A percentile compares a stretch with the other conserved stretches of the same genome.
These are phyloP conservation scores for Helotiales sp. DNA, from an alignment of 2,329 filamentous ascomycete species.

Conservation along the genomic window DNA sequence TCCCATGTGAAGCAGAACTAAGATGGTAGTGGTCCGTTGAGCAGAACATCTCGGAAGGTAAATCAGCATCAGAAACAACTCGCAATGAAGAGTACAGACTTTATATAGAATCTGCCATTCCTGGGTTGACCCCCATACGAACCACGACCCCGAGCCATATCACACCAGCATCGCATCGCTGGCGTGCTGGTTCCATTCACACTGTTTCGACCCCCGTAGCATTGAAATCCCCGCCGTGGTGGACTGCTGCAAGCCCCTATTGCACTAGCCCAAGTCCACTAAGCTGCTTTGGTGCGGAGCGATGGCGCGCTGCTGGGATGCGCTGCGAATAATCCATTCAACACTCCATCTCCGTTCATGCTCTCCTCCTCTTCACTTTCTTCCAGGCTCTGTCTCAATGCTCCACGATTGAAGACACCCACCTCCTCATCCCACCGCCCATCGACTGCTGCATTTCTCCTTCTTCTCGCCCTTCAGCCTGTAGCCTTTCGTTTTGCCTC, in stretches of 20 bases:
- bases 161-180: not conserved
- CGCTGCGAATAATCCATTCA: not conserved
- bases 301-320: not conserved
- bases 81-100: not conserved
- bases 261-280: not conserved
- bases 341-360: slow-evolving; percentile 9
- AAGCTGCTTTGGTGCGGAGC: not conserved
- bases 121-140: not conserved
- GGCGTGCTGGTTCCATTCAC: not conserved
- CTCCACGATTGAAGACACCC: slow-evolving; percentile 16
- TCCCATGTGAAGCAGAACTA: not conserved
- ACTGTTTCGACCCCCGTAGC: not conserved
- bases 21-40: no score
- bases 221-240: not conserved
- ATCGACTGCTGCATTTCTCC: slow-evolving; percentile 6
- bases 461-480: slow-evolving; percentile 12
- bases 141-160: not conserved
- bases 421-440: slow-evolving; percentile 5
- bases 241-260: not conserved
- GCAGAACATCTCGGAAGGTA: not conserved
- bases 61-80: not conserved
- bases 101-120: not conserved
- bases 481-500: slow-evolving; percentile 24
- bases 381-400: slow-evolving; percentile 16
- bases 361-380: slow-evolving; percentile 6